Base-by-base conservation (phyloP, 2,329 filamentous ascomycete genomes). In the Colletotrichum tanaceti region DNA sequence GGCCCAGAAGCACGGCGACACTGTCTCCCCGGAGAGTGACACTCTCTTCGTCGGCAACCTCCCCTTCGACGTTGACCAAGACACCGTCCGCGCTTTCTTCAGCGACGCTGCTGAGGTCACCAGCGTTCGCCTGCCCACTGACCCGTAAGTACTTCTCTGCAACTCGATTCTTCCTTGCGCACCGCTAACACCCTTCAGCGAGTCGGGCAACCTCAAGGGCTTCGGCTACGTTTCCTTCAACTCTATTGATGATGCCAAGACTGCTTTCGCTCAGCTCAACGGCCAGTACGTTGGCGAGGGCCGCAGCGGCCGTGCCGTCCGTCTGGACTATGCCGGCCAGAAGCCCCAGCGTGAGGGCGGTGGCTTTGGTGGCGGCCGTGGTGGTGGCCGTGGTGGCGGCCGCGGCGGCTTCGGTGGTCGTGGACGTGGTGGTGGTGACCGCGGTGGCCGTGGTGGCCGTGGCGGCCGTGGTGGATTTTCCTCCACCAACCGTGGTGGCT, bases 41-140 rank as follows among this genome's bases (percentile, higher is more conserved):
- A 98, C 94, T 49, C 87, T 98, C 69, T 98, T 96, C 82, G 89
- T 97, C 73, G 94, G 94, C 75, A 98, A 98, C 86, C 84, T 98
- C 73, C 90, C 92, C 58, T 98, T 97, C 82, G 89, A 93, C 72
- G 89, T 90, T 75, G 89, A 91, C 75, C 92, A 97, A 83, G 91
- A 94, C 64, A 82, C 85, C 72, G 86, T 98, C 73, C 86, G 85
- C 71, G 88, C 91, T 74, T 89, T 91, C 79, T 97, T 97, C 84
- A 83, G 84, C 75, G 87, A 91, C 73, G 86, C 90, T 74, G 89
- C 89, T 73, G 86, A 84, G 77, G 89, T 96, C 78, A 88, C 91
- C 76, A 92, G 91, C 77, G 89, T 97, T 75, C 92, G 94, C 77
- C 90, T 98, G 71, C 94, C 94, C 59, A 97, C 94, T 68, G 93